Conservation (phyloP, 495 filamentous ascomycete species). For the Penicillium steckii region DNA sequence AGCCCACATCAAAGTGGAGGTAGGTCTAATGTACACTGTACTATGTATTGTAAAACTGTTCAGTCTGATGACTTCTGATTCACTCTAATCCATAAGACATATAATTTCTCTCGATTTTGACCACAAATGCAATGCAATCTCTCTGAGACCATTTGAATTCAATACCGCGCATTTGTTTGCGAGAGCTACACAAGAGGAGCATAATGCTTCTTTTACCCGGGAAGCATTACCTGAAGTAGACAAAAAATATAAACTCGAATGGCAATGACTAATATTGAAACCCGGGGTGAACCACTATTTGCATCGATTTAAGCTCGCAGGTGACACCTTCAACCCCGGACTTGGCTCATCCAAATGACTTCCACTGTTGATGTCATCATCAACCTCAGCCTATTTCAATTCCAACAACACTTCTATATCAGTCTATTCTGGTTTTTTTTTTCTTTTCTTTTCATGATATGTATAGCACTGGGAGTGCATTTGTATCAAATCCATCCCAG, state of each 20-base stretch:
- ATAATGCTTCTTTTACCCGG: background rate
- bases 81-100: no score
- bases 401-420: background rate
- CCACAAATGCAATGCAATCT: no score
- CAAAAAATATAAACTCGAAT: background rate
- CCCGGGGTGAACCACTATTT: background rate
- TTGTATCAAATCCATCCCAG: background rate
- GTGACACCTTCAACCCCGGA: background rate
- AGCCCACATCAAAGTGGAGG: no score
- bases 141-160: no score
- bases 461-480: background rate
- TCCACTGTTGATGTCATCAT: constrained; percentile 8
- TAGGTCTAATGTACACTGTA: no score
- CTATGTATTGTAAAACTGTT: no score
- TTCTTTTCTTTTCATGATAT: background rate
- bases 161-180: no score
- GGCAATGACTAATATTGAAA: background rate
- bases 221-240: background rate
- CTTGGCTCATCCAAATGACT: background rate
- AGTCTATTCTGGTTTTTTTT: no score
- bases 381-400: background rate
- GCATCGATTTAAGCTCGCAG: background rate
- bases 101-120: no score
- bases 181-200: no score
- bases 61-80: no score